Evolutionary conservation across 2,329 filamentous ascomycete species (phyloP).

Genomic region (Aspergillus sp.): DNA sequence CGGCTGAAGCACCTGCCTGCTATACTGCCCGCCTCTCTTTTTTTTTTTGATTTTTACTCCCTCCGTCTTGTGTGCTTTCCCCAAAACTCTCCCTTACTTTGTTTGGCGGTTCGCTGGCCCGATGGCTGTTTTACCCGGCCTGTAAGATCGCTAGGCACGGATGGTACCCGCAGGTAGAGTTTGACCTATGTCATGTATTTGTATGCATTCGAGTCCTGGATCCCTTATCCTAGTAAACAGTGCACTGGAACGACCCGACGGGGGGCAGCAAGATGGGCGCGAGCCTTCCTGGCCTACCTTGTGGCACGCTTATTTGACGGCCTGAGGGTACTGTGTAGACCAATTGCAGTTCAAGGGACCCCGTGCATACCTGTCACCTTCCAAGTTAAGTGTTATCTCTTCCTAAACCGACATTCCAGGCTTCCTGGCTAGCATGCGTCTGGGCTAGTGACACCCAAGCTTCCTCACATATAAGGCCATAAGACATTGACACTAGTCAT

Average conservation of each 20-base stretch:
- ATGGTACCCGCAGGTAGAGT: background rate
- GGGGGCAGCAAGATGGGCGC: background rate
- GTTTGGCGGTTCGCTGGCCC: background rate
- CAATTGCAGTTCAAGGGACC: background rate
- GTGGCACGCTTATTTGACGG: background rate
- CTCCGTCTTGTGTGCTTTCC: background rate
- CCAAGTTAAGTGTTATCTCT: background rate
- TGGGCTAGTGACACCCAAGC: background rate
- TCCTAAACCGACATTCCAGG: background rate
- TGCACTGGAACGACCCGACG: background rate
- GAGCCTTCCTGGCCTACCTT: background rate
- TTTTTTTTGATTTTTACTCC: too few species aligned
- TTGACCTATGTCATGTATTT: background rate
- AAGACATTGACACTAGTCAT: background rate
- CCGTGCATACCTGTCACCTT: background rate
- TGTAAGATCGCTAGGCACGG: background rate
- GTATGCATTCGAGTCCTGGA: background rate
- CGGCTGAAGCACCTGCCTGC: background rate
- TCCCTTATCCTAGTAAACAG: background rate
- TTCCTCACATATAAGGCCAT: background rate
- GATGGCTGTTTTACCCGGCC: constrained; percentile 1
- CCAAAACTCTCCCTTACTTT: background rate
- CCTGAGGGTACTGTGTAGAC: background rate
- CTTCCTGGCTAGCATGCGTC: background rate
- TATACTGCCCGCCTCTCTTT: background rate